Percentiles rank a stretch among this genome's conserved stretches.
phyloP scores from a whole-genome alignment of 768 basidiomycete species.

The Saitozyma sp. region DNA sequence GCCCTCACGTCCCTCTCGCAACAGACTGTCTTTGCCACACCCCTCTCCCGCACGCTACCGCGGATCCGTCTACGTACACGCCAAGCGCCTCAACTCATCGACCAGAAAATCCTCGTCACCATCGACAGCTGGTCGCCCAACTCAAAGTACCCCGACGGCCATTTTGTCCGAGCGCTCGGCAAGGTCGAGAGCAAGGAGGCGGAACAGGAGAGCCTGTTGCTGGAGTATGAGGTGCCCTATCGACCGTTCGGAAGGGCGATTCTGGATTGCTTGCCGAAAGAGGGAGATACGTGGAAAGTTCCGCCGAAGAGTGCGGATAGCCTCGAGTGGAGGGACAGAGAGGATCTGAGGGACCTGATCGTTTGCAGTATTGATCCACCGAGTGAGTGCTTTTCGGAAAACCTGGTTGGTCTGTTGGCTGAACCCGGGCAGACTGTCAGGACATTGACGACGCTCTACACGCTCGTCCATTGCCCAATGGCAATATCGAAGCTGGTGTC shows the following conservation, averaged over 20 bases:
- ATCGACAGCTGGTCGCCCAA: conserved; percentile 88
- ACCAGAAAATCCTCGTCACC: conserved; percentile 93
- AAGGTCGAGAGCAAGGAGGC: conserved; percentile 92
- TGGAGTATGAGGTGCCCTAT: conserved; percentile 96
- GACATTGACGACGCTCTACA: conserved; percentile 99
- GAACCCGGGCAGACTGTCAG: conserved; percentile 68
- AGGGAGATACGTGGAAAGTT: conserved; percentile 92
- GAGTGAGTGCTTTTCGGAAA: conserved; percentile 56
- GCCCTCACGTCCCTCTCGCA: conserved; percentile 68
- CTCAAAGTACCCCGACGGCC: conserved; percentile 92
- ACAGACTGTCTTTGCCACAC: conserved; percentile 91
- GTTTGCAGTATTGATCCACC: conserved; percentile 98
- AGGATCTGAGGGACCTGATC: conserved; percentile 79
- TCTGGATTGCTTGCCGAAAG: conserved; percentile 78
- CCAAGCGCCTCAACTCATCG: conserved; percentile 81
- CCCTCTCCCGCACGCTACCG: conserved; percentile 85
- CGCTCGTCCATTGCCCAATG: conserved; percentile 79
- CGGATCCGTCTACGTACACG: conserved; percentile 92
- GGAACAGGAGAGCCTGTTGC: conserved; percentile 85
- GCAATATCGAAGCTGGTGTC: conserved; percentile 95
- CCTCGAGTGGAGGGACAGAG: conserved; percentile 74
- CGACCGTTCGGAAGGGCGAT: conserved; percentile 95
- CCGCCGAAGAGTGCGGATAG: conserved; percentile 65
- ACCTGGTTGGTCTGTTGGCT: conserved; percentile 3
- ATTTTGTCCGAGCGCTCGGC: conserved; percentile 90